Conservation (phyloP, 169 alveolate genomes). For the Plasmodium ovale region DNA sequence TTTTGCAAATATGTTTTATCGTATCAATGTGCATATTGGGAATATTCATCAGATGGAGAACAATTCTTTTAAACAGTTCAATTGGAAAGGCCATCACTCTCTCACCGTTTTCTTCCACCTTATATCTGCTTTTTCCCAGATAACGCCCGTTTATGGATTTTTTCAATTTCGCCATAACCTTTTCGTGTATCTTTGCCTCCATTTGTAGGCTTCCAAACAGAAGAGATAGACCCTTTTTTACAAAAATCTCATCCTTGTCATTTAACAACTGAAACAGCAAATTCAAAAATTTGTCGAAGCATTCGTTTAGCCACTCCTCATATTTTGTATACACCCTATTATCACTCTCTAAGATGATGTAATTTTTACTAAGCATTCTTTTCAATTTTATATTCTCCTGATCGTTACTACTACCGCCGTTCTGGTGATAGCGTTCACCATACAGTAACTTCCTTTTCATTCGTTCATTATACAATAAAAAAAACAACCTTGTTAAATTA, state of each 20-base stretch:
- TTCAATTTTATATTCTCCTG: slow-evolving; percentile 35
- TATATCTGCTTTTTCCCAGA: background rate
- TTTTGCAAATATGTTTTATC: slow-evolving; percentile 56
- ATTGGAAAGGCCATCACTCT: background rate
- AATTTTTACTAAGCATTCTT: slow-evolving; percentile 26
- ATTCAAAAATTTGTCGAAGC: slow-evolving; percentile 60
- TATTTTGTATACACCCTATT: slow-evolving; percentile 34
- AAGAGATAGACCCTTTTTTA: slow-evolving; percentile 50
- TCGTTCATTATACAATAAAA: slow-evolving; percentile 55
- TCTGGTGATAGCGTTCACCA: background rate
- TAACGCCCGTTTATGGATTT: background rate
- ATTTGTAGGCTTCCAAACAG: slow-evolving; percentile 59
- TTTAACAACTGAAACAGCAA: slow-evolving; percentile 58
- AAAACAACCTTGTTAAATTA: slow-evolving; percentile 33
- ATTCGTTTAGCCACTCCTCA: slow-evolving; percentile 68
- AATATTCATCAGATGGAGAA: background rate
- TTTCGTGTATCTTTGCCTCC: slow-evolving; percentile 55
- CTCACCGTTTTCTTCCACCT: background rate
- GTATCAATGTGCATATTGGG: background rate
- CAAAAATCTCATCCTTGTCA: slow-evolving; percentile 62
- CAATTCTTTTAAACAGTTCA: background rate
- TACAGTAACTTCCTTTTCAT: slow-evolving; percentile 47
- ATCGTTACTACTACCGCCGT: background rate
- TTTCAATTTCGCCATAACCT: background rate
- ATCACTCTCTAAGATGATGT: slow-evolving; percentile 13